Conservation (phyloP, 805 yeast genomes). For the Kodamaea lidongshanica region DNA sequence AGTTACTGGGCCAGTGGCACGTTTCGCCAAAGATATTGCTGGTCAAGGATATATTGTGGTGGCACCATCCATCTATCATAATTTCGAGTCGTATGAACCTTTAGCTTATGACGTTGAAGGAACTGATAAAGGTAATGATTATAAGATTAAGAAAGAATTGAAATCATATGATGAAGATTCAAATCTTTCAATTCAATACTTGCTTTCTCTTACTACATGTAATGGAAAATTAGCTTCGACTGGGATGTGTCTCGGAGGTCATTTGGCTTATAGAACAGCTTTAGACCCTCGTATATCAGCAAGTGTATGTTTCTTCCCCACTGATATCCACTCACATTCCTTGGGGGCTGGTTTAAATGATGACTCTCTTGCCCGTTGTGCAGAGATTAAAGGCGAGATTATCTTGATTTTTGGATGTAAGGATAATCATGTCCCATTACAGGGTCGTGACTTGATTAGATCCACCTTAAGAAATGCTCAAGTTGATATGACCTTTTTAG, state of each 20-base stretch:
- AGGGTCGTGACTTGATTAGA: constrained; percentile 69
- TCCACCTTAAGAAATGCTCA: constrained; percentile 49
- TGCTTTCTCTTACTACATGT: constrained; percentile 52
- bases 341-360: constrained; percentile 60
- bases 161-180: constrained; percentile 74
- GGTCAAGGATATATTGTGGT: constrained; percentile 74
- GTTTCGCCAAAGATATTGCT: constrained; percentile 74
- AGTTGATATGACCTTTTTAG: constrained; percentile 65
- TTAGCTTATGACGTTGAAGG: constrained; percentile 67
- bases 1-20: constrained; percentile 73
- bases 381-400: constrained; percentile 53
- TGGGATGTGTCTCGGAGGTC: constrained; percentile 87
- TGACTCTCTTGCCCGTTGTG: constrained; percentile 55
- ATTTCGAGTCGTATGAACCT: constrained; percentile 58
- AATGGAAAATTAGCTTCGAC: constrained; percentile 74
- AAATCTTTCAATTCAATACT: constrained; percentile 55
- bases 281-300: constrained; percentile 61
- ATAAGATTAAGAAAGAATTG: constrained; percentile 61
- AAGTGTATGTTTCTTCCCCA: constrained; percentile 71
- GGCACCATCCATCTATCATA: constrained; percentile 77
- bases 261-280: constrained; percentile 65
- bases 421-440: constrained; percentile 76
- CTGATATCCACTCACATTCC: constrained; percentile 67
- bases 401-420: constrained; percentile 70
- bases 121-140: constrained; percentile 66